Evolutionary conservation across 2,329 filamentous ascomycete genomes (phyloP).

Genomic region (Cordyceps pruinosa): DNA sequence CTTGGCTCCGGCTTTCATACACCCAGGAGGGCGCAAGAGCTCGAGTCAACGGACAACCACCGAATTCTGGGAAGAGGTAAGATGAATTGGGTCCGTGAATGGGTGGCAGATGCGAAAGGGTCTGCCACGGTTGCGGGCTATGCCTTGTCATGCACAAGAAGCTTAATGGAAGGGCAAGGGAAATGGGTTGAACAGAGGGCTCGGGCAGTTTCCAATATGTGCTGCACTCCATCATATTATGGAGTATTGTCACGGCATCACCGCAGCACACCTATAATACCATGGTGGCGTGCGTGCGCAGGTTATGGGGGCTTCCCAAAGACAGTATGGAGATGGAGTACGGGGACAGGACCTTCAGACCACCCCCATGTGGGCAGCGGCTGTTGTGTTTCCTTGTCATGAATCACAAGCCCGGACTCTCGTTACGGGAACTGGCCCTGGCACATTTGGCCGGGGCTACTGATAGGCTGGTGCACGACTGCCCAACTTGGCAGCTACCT

Average conservation of each 20-base stretch:
- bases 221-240: constrained; percentile 11
- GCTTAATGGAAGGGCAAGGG: constrained; percentile 7
- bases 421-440: constrained; percentile 4
- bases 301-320: background rate
- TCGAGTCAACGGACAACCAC: background rate
- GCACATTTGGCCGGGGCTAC: background rate
- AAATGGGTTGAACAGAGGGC: constrained; percentile 1
- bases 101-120: background rate
- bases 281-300: constrained; percentile 2
- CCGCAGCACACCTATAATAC: constrained; percentile 7
- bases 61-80: background rate
- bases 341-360: background rate
- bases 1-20: constrained; percentile 5
- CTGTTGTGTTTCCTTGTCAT: background rate
- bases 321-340: background rate
- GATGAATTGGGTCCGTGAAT: background rate
- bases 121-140: background rate
- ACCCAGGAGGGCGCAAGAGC: background rate
- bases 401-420: constrained; percentile 9
- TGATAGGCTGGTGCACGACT: constrained; percentile 3
- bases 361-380: constrained; percentile 10
- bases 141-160: constrained; percentile 9
- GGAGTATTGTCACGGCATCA: constrained; percentile 11
- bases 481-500: constrained; percentile 11
- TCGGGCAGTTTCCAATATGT: constrained; percentile 4